A percentile compares a stretch with the other conserved stretches of the same genome.
phyloP scores from a whole-genome alignment of 2,329 filamentous ascomycete species.

The Simplicillium aogashimaense region DNA sequence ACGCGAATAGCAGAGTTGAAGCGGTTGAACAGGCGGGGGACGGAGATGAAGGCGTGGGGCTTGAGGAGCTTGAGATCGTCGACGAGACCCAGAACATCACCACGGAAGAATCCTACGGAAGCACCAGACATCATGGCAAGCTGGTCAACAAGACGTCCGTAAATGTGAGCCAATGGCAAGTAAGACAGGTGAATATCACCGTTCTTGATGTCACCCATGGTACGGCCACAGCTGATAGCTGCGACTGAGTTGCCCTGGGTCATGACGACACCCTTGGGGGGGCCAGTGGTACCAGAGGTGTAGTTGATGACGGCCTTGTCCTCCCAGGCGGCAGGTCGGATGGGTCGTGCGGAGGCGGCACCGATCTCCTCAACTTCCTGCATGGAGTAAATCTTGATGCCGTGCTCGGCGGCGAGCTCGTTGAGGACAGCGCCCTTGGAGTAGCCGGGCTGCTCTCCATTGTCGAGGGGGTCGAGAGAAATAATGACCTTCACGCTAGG shows the following conservation, averaged over 20 bases:
- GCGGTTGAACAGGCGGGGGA: slow-evolving; percentile 84
- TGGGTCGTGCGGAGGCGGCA: slow-evolving; percentile 55
- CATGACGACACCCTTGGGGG: slow-evolving; percentile 42
- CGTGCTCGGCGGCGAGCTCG: slow-evolving; percentile 61
- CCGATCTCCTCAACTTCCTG: slow-evolving; percentile 75
- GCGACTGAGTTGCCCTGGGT: slow-evolving; percentile 75
- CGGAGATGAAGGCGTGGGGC: slow-evolving; percentile 77
- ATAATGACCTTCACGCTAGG: slow-evolving; percentile 82
- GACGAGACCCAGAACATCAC: slow-evolving; percentile 74
- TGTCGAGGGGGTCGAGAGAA: slow-evolving; percentile 72
- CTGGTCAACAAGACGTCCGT: slow-evolving; percentile 77
- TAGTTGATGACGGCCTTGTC: slow-evolving; percentile 81
- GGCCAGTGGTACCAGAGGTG: slow-evolving; percentile 49
- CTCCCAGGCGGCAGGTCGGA: slow-evolving; percentile 63
- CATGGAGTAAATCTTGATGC: slow-evolving; percentile 72
- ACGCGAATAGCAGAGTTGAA: slow-evolving; percentile 78
- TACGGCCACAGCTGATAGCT: slow-evolving; percentile 54
- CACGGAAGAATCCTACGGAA: slow-evolving; percentile 89
- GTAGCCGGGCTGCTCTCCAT: slow-evolving; percentile 64
- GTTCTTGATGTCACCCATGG: slow-evolving; percentile 38
- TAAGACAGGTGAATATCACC: slow-evolving; percentile 71
- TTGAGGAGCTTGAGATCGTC: slow-evolving; percentile 85
- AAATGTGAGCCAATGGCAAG: slow-evolving; percentile 90
- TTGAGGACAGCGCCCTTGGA: slow-evolving; percentile 74
- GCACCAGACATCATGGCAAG: slow-evolving; percentile 62